These are phyloP conservation scores for Suillus discolor DNA, from an alignment of 768 basidiomycete species.

Conservation along the genomic window DNA sequence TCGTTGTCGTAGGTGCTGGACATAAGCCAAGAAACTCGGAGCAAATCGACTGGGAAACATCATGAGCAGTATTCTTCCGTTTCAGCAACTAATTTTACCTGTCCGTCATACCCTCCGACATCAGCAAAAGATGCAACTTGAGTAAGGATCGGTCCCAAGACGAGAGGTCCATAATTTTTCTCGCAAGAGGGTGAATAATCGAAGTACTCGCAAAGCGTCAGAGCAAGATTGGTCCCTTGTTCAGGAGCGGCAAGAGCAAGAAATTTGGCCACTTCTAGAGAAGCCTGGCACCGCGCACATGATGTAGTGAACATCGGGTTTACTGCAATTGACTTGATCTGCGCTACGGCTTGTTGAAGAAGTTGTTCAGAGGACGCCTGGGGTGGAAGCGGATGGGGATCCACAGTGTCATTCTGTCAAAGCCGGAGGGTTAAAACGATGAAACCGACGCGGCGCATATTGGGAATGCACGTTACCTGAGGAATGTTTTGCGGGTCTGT, in stretches of 20 bases:
- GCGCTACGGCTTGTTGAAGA: slow-evolving; percentile 53
- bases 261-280: slow-evolving; percentile 66
- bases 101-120: slow-evolving; percentile 72
- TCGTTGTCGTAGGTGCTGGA: slow-evolving; percentile 55
- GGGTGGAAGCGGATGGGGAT: slow-evolving; percentile 70
- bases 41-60: slow-evolving; percentile 50
- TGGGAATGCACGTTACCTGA: slow-evolving; percentile 30
- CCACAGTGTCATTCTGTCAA: slow-evolving; percentile 52
- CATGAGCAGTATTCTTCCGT: not conserved
- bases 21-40: slow-evolving; percentile 60
- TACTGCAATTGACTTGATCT: slow-evolving; percentile 55
- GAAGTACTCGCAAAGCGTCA: slow-evolving; percentile 63
- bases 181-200: slow-evolving; percentile 54
- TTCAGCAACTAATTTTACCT: slow-evolving; percentile 40
- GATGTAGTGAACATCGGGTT: slow-evolving; percentile 60
- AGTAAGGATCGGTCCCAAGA: slow-evolving; percentile 62
- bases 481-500: slow-evolving; percentile 67
- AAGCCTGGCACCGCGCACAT: slow-evolving; percentile 63
- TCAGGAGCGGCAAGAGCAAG: slow-evolving; percentile 64
- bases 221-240: slow-evolving; percentile 56
- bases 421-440: not conserved
- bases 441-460: not conserved
- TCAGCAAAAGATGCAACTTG: slow-evolving; percentile 75
- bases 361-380: slow-evolving; percentile 48
- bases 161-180: slow-evolving; percentile 46